Evolutionary conservation across 2,329 filamentous ascomycete species (phyloP), one percentile per base, ranked within the genome.

Genomic region (Fusarium sp.): DNA sequence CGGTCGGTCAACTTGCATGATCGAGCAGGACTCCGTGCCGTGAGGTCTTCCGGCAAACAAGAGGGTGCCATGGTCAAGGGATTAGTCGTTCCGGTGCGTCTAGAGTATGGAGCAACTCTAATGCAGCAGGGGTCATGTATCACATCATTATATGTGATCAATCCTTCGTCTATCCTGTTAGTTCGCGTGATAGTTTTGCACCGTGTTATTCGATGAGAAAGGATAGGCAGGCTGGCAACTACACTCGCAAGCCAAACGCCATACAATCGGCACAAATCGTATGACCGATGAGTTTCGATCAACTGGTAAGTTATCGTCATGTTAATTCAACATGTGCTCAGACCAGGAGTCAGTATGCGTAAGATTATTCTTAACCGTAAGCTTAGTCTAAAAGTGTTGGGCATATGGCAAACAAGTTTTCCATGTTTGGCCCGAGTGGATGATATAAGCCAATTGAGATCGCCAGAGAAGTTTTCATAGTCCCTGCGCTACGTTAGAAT

Each of bases 1-100:
- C 3, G 11, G 45, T 18, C 14, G n/a, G 10, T 5, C 20, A 18
- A 47, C 40, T 41, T 32, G 23, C 40, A 37, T 40, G 25, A 27
- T 28, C 25, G 48, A 63, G 50, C 23, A 27, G 20, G 25, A 7
- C 11, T 16, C 10, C 46, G 8, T 27, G 18, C 16, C 9, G 8
- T 20, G 9, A 13, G n/a, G 20, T 32, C n/a, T 16, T 16, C 49
- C 13, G 14, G 23, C 27, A 25, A 21, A 18, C 16, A 49, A 28
- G 59, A 41, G 25, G 59, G 50, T 46, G 61, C 63, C 37, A 21
- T 50, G 21, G 23, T 46, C 45, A 37, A 3, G 58, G 21, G 25
- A 14, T 8, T 7, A 27, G 34, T 34, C 28, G 20, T 28, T n/a
- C 23, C 8, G 37, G 4, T 11, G 12, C 28, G 3, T 28, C 32